These are phyloP conservation scores for Sugiyamaella valdiviana DNA, from an alignment of 805 yeast genomes.

Conservation along the genomic window DNA sequence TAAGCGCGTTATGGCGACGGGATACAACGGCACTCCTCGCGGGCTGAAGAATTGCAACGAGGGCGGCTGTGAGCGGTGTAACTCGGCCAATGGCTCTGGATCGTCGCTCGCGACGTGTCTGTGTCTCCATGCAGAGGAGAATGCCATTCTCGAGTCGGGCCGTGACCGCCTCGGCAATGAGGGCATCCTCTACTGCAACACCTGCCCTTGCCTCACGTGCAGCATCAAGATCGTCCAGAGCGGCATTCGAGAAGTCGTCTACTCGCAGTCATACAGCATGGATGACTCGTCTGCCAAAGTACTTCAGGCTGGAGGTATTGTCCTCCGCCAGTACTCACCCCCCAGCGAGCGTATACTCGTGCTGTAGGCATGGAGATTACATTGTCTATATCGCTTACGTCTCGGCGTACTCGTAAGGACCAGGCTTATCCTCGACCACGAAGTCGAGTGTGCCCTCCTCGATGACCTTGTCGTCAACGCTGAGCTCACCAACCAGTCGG, in stretches of 20 bases:
- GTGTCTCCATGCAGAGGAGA: slow-evolving; percentile 96
- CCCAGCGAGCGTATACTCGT: slow-evolving; percentile 29
- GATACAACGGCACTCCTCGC: slow-evolving; percentile 96
- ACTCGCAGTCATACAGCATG: slow-evolving; percentile 89
- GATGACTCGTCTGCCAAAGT: slow-evolving; percentile 70
- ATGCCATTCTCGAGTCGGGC: slow-evolving; percentile 91
- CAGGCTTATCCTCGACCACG: slow-evolving; percentile 50
- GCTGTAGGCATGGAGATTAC: neutral
- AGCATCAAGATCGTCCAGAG: slow-evolving; percentile 90
- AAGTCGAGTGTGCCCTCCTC: slow-evolving; percentile 45
- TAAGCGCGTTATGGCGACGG: slow-evolving; percentile 85
- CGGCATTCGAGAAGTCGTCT: slow-evolving; percentile 87
- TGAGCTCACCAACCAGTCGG: slow-evolving; percentile 55
- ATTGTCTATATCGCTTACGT: slow-evolving; percentile 23
- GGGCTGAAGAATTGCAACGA: slow-evolving; percentile 83
- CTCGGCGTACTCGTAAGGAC: slow-evolving; percentile 51
- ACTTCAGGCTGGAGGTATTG: slow-evolving; percentile 65
- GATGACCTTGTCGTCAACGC: slow-evolving; percentile 49
- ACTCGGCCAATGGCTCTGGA: slow-evolving; percentile 58
- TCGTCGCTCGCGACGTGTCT: slow-evolving; percentile 72
- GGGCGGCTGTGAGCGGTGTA: slow-evolving; percentile 93
- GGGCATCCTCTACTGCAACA: slow-evolving; percentile 81
- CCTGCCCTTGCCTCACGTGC: slow-evolving; percentile 95
- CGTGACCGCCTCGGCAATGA: slow-evolving; percentile 65
- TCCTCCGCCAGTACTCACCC: slow-evolving; percentile 53